Base-by-base conservation (phyloP, 2,329 filamentous ascomycete species). In the Thelonectria blattea region DNA sequence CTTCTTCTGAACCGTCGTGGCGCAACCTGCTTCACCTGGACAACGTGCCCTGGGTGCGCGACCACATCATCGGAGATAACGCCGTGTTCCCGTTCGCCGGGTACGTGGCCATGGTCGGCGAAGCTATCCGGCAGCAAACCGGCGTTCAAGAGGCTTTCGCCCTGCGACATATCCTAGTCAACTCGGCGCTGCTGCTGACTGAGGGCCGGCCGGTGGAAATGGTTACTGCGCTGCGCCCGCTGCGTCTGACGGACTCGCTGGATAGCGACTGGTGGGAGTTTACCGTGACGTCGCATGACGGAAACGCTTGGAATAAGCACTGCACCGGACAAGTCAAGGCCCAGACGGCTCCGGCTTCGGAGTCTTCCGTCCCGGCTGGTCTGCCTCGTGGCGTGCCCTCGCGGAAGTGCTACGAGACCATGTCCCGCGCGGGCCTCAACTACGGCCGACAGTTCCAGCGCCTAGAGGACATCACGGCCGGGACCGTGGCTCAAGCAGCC, bases 11-110 rank as follows among this genome's bases (percentile, higher is more conserved):
- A 15, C 65, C 70, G 1, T 12, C 20, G 8, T 74, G 65, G 65
- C 56, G 71, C 0, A 72, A 73, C 15, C 3, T 70, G 2, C 50
- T 72, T 5, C 56, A 54, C 17, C 3, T 72, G 0, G 59, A 64
- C 3, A 55, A 68, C 22, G 52, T 56, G 0, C 73, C 83, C n/a
- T 82, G 81, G 56, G 72, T 80, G 2, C 70, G 77, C 20, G 79
- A 81, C 61, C 81, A 82, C 70, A 63, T 68, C n/a, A 77, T 81
- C 71, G 74, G 76, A 47, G 78, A 73, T 57, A 72, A 80, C 24
- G 73, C 76, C 43, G 73, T 81, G 56, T 79, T 78, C 54, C 76
- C 79, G 50, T 74, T 72, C 43, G 73, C 74, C 1, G 79, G 78
- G 30, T 72, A 74, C 37, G 68, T 76, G 0, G 73, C 74, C n/a